Evolutionary conservation across 1,284 basidiomycete species (phyloP), one percentile per base, ranked within the genome.

Genomic region (Cutaneotrichosporon sp.): DNA sequence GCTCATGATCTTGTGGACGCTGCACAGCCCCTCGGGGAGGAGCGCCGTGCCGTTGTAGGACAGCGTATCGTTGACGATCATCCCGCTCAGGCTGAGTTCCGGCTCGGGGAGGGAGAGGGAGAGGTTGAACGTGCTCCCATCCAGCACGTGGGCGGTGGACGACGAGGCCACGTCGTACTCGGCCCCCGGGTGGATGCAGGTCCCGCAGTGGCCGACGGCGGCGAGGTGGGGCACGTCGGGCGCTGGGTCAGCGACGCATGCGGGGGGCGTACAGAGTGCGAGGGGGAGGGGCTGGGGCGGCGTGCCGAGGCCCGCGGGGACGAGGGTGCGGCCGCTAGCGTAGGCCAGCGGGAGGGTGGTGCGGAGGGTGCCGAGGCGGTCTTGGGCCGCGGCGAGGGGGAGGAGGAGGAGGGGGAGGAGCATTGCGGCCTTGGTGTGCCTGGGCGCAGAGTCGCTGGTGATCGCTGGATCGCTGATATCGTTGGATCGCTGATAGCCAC

Each of bases 271-370:
- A 79, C 76, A 71, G 14, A 73, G 52, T 4, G 76, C 76, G 50
- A 79, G 58, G 45, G 76, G 74, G 45, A 77, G 46, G 3, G 61
- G 43, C 29, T 71, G 69, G 13, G 62, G 59, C n/a, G 71, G 72
- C 2, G 65, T 72, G 11, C 77, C 77, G 5, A 78, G 45, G 0
- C 62, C 64, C 0, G 73, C 66, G 7, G 56, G 53, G n/a, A 79
- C 55, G 1, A 72, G 66, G 53, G 77, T 78, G 3, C 68, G 72
- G 0, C 72, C 72, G 1, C 64, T 70, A 3, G 66, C 65, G 5
- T 76, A 66, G 42, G 67, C 72, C 10, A 79, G 59, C 1, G 71
- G 69, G 9, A 77, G 58, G 1, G 69, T 36, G 18, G 71, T 72
- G 54, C 70, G 72, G 34, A 18, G 29, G 55, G 65, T 62, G 0